A percentile compares a stretch with the other conserved stretches of the same genome.
Evolutionary conservation across 2,329 filamentous ascomycete genomes (phyloP).

Genomic region (Trichoderma atroviride): DNA sequence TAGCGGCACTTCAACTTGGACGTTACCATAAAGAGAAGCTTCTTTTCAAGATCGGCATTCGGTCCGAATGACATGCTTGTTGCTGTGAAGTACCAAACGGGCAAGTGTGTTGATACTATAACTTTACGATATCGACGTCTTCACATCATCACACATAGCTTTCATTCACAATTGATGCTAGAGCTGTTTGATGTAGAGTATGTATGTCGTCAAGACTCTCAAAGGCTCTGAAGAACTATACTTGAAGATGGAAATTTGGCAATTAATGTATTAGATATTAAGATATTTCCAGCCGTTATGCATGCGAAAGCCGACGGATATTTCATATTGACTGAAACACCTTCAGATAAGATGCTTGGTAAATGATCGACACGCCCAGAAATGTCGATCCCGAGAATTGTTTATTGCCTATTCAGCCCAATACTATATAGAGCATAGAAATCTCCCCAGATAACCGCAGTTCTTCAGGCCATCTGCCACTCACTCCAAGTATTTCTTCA

Average conservation of each 20-base stretch:
- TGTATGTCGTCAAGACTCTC: neutral
- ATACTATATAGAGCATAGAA: neutral
- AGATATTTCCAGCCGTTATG: neutral
- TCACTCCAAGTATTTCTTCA: neutral
- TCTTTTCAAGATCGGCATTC: conserved; percentile 16
- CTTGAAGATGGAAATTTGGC: neutral
- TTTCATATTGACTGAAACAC: neutral
- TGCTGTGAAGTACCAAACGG: neutral
- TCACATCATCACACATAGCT: neutral
- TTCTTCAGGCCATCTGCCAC: neutral
- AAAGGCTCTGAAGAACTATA: neutral
- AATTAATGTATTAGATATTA: neutral
- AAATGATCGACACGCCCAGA: neutral
- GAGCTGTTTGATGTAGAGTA: neutral
- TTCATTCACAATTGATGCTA: neutral
- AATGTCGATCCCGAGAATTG: neutral
- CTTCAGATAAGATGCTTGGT: neutral
- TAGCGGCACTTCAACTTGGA: neutral
- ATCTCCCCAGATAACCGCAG: neutral
- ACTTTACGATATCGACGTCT: neutral
- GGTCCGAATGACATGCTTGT: conserved; percentile 16
- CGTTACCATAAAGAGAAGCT: conserved; percentile 20
- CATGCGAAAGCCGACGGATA: neutral
- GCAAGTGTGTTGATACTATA: neutral
- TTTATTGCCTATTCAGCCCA: neutral